Percentiles rank a stretch among this genome's conserved stretches.
Evolutionary conservation across 2,329 filamentous ascomycete species (phyloP).

Genomic region (Elsinoe arachidis): DNA sequence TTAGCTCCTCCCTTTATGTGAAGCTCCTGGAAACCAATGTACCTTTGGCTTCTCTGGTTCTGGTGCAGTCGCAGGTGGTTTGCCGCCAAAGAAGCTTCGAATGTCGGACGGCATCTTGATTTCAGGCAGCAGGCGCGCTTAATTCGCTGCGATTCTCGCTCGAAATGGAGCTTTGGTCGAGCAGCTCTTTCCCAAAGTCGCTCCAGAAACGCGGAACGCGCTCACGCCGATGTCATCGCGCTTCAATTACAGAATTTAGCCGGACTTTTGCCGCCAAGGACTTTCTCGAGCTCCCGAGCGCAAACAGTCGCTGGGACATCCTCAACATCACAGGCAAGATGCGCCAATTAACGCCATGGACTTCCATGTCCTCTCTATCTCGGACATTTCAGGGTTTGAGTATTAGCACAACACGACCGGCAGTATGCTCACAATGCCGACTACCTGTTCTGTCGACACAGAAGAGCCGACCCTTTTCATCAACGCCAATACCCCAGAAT

Average conservation of each 20-base stretch:
- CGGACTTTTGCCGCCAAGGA: background rate
- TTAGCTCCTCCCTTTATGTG: background rate
- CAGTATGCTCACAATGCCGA: constrained; percentile 24
- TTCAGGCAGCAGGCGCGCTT: constrained; percentile 13
- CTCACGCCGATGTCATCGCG: constrained; percentile 8
- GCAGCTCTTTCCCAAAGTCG: constrained; percentile 3
- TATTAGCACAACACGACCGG: constrained; percentile 3
- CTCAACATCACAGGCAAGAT: background rate
- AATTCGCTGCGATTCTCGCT: background rate
- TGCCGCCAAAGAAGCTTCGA: constrained; percentile 78
- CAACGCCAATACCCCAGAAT: constrained; percentile 51
- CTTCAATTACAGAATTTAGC: constrained; percentile 13
- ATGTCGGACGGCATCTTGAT: constrained; percentile 71
- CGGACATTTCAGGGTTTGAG: background rate
- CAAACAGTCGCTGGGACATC: background rate
- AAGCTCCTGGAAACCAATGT: constrained; percentile 16
- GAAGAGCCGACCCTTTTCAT: constrained; percentile 57
- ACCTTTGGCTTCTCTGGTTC: constrained; percentile 30
- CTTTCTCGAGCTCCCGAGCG: background rate
- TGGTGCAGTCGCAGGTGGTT: constrained; percentile 51
- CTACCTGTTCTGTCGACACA: constrained; percentile 26
- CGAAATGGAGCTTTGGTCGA: background rate
- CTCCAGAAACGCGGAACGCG: constrained; percentile 5
- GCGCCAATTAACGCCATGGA: background rate
- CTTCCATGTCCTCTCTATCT: background rate